phyloP scores from a whole-genome alignment of 345 rosid genomes.

The Balakata baccata region DNA sequence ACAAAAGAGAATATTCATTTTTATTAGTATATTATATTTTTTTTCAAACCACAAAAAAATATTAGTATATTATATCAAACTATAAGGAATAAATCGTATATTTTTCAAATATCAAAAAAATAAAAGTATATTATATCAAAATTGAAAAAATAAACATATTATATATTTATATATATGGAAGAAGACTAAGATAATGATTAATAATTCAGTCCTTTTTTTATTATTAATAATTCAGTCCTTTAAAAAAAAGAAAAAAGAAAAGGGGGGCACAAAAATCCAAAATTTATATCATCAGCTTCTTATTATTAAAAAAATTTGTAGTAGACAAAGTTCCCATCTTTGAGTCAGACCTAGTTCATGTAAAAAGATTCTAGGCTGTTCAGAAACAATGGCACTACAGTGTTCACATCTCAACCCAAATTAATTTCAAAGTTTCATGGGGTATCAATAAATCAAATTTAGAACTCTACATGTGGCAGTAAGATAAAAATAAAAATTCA shows the following conservation, averaged over 20 bases:
- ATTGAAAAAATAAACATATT: no score
- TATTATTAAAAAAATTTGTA: conserved; percentile 1
- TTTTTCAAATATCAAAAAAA: no score
- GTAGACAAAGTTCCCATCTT: conserved; percentile 24
- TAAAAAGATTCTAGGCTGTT: conserved; percentile 8
- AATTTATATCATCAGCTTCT: conserved; percentile 20
- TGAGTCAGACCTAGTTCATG: conserved; percentile 32
- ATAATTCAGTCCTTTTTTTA: conserved; percentile 7
- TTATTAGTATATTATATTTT: no score
- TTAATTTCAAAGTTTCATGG: not conserved
- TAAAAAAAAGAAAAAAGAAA: no score
- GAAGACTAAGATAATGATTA: conserved; percentile 34
- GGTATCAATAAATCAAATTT: not conserved
- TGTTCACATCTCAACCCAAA: not conserved
- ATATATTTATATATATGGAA: no score
- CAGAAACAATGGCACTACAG: not conserved
- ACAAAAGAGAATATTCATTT: no score
- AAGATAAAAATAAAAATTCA: no score
- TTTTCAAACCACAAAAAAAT: no score
- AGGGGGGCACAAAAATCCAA: conserved; percentile 46
- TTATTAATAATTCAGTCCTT: conserved; percentile 9
- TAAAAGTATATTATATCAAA: no score
- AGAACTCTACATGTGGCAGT: no score
- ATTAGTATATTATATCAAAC: no score
- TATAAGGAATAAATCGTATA: no score